Percentiles rank a stretch among this genome's conserved stretches.
Conservation (phyloP, 75 land plant genomes). For the Cupressus sempervirens region DNA sequence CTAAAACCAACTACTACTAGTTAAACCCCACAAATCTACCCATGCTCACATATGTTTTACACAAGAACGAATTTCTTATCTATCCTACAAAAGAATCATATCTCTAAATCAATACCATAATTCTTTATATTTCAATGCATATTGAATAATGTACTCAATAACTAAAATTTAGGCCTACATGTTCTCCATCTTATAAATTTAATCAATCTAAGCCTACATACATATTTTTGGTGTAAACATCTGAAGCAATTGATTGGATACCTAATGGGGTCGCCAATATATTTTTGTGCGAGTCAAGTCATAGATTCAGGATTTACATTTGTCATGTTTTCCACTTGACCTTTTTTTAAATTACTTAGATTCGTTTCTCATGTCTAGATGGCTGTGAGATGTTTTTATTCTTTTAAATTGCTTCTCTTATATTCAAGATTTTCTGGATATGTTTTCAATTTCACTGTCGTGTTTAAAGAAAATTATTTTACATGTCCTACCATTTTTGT, state of each 20-base stretch:
- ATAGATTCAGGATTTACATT: not conserved
- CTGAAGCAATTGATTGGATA: not conserved
- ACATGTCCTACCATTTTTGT: not conserved
- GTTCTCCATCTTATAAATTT: not conserved
- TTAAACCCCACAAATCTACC: not conserved
- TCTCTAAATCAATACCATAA: not conserved
- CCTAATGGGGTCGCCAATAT: not conserved
- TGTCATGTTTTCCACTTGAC: not conserved
- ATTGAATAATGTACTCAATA: not conserved
- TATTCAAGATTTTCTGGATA: not conserved
- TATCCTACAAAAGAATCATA: not conserved
- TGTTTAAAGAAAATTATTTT: too few species aligned
- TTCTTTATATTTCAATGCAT: not conserved
- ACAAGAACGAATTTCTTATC: not conserved
- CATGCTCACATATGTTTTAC: not conserved
- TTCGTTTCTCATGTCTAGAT: not conserved
- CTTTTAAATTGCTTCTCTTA: not conserved
- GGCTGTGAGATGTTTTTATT: not conserved
- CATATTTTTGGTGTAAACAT: not conserved
- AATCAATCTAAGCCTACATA: too few species aligned
- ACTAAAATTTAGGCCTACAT: not conserved
- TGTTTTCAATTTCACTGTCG: too few species aligned
- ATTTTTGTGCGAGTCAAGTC: not conserved
- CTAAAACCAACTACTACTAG: not conserved
- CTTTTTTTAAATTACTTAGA: not conserved